These are phyloP conservation scores for Pezicula carpinea DNA, from an alignment of 2,329 filamentous ascomycete species.

Conservation along the genomic window DNA sequence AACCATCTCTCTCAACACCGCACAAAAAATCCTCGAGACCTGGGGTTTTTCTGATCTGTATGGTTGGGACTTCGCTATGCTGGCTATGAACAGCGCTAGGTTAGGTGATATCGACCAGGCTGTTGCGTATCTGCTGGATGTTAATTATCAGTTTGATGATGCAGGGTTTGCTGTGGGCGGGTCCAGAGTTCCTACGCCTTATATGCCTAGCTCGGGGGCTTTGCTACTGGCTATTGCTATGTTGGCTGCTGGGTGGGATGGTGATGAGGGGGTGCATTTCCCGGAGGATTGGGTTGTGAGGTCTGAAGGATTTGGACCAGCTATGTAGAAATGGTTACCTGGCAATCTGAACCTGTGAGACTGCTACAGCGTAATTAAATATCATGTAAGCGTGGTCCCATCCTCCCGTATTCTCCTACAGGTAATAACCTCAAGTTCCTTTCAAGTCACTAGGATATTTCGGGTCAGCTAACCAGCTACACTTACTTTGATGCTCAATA, in stretches of 20 bases:
- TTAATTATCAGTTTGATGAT: conserved; percentile 50
- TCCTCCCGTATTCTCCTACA: too few species aligned
- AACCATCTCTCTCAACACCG: conserved; percentile 31
- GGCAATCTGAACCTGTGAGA: too few species aligned
- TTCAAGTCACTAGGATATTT: too few species aligned
- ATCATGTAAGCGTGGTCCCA: too few species aligned
- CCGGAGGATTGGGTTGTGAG: conserved; percentile 43
- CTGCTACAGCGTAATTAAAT: too few species aligned
- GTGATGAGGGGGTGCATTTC: conserved; percentile 39
- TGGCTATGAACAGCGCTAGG: conserved; percentile 41
- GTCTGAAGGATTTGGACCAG: conserved; percentile 40
- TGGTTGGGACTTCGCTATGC: conserved; percentile 42
- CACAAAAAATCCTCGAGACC: conserved; percentile 33
- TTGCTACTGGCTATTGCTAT: conserved; percentile 49
- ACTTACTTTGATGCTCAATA: too few species aligned
- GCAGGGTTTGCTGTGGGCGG: conserved; percentile 51
- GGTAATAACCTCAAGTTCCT: too few species aligned
- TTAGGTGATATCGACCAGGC: conserved; percentile 38
- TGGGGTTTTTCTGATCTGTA: conserved; percentile 39
- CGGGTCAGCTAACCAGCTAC: too few species aligned
- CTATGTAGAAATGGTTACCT: too few species aligned
- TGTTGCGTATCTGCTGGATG: conserved; percentile 39
- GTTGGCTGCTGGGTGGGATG: conserved; percentile 55
- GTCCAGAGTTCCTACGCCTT: conserved; percentile 49
- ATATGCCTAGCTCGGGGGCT: conserved; percentile 47